Percentiles rank a stretch among this genome's conserved stretches.
Conservation (phyloP, 1,139 yeast genomes). For the Hyphopichia buzzinii region DNA sequence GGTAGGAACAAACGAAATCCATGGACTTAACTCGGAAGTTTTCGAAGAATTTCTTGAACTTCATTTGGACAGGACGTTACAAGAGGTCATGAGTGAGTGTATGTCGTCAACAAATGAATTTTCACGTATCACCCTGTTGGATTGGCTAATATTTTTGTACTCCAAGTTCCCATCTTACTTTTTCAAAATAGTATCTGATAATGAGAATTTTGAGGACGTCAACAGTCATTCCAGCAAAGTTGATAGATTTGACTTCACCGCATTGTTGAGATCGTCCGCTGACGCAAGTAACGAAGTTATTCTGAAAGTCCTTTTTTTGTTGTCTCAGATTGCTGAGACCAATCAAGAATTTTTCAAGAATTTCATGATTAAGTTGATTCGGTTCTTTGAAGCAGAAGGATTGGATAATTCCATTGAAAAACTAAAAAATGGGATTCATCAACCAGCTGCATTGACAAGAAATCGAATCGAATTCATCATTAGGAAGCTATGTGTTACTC, state of each 20-base stretch:
- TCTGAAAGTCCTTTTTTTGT: slow-evolving; percentile 68
- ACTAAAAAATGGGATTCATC: slow-evolving; percentile 2
- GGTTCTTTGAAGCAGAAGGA: slow-evolving; percentile 55
- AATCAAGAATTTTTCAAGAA: slow-evolving; percentile 76
- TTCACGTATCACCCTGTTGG: slow-evolving; percentile 80
- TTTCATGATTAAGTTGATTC: slow-evolving; percentile 71
- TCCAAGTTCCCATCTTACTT: slow-evolving; percentile 65
- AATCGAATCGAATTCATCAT: slow-evolving; percentile 81
- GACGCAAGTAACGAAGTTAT: slow-evolving; percentile 88
- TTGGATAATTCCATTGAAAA: slow-evolving; percentile 23
- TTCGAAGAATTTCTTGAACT: slow-evolving; percentile 42
- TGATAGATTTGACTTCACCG: slow-evolving; percentile 65
- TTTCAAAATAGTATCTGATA: slow-evolving; percentile 41
- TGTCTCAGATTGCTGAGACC: slow-evolving; percentile 79
- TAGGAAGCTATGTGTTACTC: slow-evolving; percentile 76
- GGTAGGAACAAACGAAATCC: slow-evolving; percentile 16
- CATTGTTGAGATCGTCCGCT: slow-evolving; percentile 74
- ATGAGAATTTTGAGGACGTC: slow-evolving; percentile 9
- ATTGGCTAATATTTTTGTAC: slow-evolving; percentile 87
- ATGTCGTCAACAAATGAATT: slow-evolving; percentile 56
- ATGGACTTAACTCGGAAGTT: slow-evolving; percentile 39
- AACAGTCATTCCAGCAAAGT: slow-evolving; percentile 13
- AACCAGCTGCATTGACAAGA: slow-evolving; percentile 37
- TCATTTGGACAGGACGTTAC: slow-evolving; percentile 34
- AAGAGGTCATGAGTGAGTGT: slow-evolving; percentile 37